phyloP scores from a whole-genome alignment of 495 filamentous ascomycete species.

The Patellaria atrata region DNA sequence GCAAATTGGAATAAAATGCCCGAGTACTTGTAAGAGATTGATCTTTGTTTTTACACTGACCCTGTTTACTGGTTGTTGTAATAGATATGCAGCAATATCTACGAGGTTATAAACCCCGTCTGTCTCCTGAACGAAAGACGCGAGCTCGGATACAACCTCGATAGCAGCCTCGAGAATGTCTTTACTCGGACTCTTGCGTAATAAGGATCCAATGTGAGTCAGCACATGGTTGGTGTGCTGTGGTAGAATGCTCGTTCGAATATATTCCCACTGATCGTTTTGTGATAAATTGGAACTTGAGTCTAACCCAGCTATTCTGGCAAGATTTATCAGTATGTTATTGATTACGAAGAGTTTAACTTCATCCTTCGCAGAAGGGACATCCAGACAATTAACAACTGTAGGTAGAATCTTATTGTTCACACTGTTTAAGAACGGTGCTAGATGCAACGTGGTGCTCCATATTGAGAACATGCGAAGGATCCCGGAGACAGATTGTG shows the following conservation, averaged over 20 bases:
- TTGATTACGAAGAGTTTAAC: slow-evolving; percentile 72
- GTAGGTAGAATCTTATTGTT: slow-evolving; percentile 50
- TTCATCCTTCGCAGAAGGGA: slow-evolving; percentile 69
- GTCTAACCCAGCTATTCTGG: slow-evolving; percentile 47
- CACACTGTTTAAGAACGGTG: slow-evolving; percentile 49
- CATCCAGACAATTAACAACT: slow-evolving; percentile 54
- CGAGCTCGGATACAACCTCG: slow-evolving; percentile 56
- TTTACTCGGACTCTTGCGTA: slow-evolving; percentile 49
- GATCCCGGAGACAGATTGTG: slow-evolving; percentile 71
- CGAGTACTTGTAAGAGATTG: slow-evolving; percentile 55
- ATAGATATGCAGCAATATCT: slow-evolving; percentile 60
- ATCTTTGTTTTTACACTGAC: slow-evolving; percentile 76
- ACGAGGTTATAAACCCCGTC: slow-evolving; percentile 56
- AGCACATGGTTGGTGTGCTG: slow-evolving; percentile 16
- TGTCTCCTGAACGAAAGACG: slow-evolving; percentile 57
- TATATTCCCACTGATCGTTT: slow-evolving; percentile 1
- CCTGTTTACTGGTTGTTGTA: slow-evolving; percentile 65
- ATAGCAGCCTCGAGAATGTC: slow-evolving; percentile 62
- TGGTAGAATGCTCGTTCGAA: slow-evolving; percentile 12
- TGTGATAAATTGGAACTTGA: slow-evolving; percentile 5
- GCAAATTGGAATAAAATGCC: slow-evolving; percentile 57
- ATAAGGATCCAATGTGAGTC: slow-evolving; percentile 41
- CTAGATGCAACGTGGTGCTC: slow-evolving; percentile 50
- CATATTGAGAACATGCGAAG: slow-evolving; percentile 71
- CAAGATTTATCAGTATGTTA: slow-evolving; percentile 51